Base-by-base conservation (phyloP, 352 stramenopile genomes). In the Pythium brachiatum region DNA sequence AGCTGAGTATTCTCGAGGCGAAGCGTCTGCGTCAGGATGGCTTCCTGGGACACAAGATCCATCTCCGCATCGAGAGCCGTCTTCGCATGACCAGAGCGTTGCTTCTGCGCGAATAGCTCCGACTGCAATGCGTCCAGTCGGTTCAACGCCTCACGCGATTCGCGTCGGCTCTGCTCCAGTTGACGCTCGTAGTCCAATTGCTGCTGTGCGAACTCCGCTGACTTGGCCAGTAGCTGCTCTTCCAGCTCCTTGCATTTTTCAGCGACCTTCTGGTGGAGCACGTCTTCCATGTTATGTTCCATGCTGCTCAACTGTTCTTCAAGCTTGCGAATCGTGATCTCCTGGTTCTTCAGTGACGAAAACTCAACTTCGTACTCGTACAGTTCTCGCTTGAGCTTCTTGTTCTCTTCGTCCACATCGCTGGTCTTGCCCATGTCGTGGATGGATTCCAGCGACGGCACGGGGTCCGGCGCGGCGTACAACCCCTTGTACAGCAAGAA, bases 251-350 rank as follows among this genome's bases (percentile, higher is more conserved):
- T 76, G 16, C 81, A 90, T 5, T 79, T 75, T 36, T 79, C 70
- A 16, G 81, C 64, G 9, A 90, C 83, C 50, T 90, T 70, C 38
- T 81, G 56, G 32, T 92, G 73, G 16, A 96, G 57, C 3, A 73
- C 59, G 25, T 84, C 72, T 1, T 95, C 88, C 53, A 82, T 80
- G 38, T 87, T 80, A 26, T 80, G 69, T 46, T 96, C 76, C 43
- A 97, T 81, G 34, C 88, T 75, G 41, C 69, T 73, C 52, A 99
- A 80, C 52, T 97, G 84, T 44, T 87, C 85, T 58, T 98, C 91
- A n/a, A 99, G 78, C 48, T 96, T 97, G 3, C 92, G 87, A 73
- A 99, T 98, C 38, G 94, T 98, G 63, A 99, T 98, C 54, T 98
- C 94, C 70, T 99, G 94, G 75, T 99, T 98, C 76, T 98, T 98